Base-by-base conservation (phyloP, 2,329 filamentous ascomycete genomes). In the Talaromyces sp. region DNA sequence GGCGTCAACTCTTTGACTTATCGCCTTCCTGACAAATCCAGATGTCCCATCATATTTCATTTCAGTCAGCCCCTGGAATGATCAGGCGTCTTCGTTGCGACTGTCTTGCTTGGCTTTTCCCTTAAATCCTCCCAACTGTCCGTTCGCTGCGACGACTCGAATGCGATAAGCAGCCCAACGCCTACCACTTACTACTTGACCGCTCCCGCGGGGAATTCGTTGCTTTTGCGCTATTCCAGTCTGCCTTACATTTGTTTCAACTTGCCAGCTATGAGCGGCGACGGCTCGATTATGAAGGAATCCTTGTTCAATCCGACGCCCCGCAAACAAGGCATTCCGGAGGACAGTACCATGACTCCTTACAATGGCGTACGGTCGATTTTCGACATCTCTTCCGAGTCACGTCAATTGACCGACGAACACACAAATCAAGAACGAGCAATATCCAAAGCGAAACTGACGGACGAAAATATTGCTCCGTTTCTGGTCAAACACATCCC, bases 401-500 rank as follows among this genome's bases (percentile, higher is more conserved):
- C 51, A n/a, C 50, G 43, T 28, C 17, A 48, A 36, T 36, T 35
- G 28, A 43, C 25, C 11, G 56, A 60, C 15, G 45, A 60, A 8
- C 39, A 46, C 13, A 25, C 25, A 5, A 31, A 58, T n/a, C 37
- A 35, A 17, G 56, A 58, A 31, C 50, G 37, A 25, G 28, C 56
- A 7, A 33, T 33, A 7, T 48, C 59, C 13, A 55, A 58, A 53
- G 77, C 78, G 31, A 87, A 87, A 64, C 81, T 91, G 57, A 87
- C 89, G 62, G 84, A 85, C 66, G 85, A 90, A 75, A 89, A 89
- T 58, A 86, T 96, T 63, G 88, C 88, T 36, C 92, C 93, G 1
- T 97, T 96, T 71, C 84, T 97, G 56, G 86, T 89, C 64, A 89
- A 91, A 70, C 92, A 97, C 69, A 96, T 97, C 52, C 93, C 93